Evolutionary conservation across 495 filamentous ascomycete genomes (phyloP).

Genomic region (Aspergillus affinis): DNA sequence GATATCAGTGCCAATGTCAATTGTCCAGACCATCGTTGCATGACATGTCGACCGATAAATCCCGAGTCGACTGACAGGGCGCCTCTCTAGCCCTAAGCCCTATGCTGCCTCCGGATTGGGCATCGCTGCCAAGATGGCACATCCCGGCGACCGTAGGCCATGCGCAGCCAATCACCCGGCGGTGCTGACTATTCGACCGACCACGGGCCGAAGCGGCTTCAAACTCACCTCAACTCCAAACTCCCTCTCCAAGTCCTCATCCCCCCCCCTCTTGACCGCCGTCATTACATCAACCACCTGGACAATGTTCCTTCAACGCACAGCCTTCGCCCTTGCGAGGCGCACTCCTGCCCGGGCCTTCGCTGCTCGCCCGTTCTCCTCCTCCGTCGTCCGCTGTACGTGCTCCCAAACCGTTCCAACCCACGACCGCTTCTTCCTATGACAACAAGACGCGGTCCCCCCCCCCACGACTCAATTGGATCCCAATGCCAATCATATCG

Average conservation of each 20-base stretch:
- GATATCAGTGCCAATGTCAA: background rate
- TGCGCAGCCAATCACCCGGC: conserved; percentile 34
- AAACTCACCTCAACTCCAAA: conserved; percentile 46
- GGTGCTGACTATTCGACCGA: conserved; percentile 33
- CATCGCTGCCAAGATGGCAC: conserved; percentile 23
- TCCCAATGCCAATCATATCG: background rate
- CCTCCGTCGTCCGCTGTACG: conserved; percentile 50
- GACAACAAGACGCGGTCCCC: conserved; percentile 8
- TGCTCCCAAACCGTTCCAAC: conserved; percentile 28
- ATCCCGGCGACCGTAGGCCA: conserved; percentile 19
- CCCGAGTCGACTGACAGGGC: background rate
- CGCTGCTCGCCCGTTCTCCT: conserved; percentile 49
- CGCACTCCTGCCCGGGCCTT: conserved; percentile 63
- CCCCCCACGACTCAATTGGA: conserved; percentile 24
- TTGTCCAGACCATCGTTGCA: background rate
- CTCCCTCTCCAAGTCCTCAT: conserved; percentile 30
- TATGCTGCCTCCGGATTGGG: conserved; percentile 26
- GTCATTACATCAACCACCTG: conserved; percentile 26
- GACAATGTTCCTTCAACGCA: conserved; percentile 83
- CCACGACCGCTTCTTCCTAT: conserved; percentile 25
- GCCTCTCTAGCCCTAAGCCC: conserved; percentile 30
- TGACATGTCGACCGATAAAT: background rate
- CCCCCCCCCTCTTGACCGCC: conserved; percentile 25
- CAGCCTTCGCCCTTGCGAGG: conserved; percentile 68
- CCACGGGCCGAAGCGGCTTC: conserved; percentile 48